A percentile compares a stretch with the other conserved stretches of the same genome.
Evolutionary conservation across 1,139 yeast genomes (phyloP).

Genomic region (Diutina ranongensis): DNA sequence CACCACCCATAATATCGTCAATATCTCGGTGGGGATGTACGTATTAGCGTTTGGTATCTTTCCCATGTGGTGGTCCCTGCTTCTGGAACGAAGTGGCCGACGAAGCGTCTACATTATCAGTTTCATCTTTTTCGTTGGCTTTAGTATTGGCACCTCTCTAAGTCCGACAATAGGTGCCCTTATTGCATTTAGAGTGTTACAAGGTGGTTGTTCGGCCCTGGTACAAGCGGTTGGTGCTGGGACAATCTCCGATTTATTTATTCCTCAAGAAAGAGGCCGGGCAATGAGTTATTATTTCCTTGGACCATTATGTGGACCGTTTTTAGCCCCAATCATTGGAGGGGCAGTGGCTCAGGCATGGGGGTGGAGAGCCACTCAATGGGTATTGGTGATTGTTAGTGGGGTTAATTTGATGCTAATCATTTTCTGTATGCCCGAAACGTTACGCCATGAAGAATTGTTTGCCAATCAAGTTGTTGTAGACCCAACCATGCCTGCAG

Average conservation of each 20-base stretch:
- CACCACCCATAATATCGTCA: conserved; percentile 50
- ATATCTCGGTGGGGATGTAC: conserved; percentile 73
- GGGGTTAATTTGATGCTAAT: conserved; percentile 42
- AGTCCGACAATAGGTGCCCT: conserved; percentile 51
- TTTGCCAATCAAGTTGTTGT: no score
- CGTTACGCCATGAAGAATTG: conserved; percentile 48
- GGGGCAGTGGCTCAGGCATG: conserved; percentile 62
- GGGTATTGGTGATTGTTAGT: conserved; percentile 66
- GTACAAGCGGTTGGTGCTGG: conserved; percentile 92
- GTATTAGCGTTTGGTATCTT: conserved; percentile 63
- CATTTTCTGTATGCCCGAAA: conserved; percentile 60
- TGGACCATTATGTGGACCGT: conserved; percentile 76
- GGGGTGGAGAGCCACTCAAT: conserved; percentile 88
- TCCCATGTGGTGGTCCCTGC: conserved; percentile 85
- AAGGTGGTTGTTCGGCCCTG: conserved; percentile 77
- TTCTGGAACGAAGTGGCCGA: conserved; percentile 68
- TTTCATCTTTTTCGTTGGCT: conserved; percentile 49
- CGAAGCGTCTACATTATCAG: conserved; percentile 62
- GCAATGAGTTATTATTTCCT: conserved; percentile 77
- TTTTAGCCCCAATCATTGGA: conserved; percentile 72
- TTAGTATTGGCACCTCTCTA: conserved; percentile 63
- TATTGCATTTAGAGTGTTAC: conserved; percentile 49
- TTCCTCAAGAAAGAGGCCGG: conserved; percentile 57
- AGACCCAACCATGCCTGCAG: background rate
- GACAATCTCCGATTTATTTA: conserved; percentile 64